Evolutionary conservation across 164 flowering plant genomes (phyloP).

Genomic region (Litsea cubeba): DNA sequence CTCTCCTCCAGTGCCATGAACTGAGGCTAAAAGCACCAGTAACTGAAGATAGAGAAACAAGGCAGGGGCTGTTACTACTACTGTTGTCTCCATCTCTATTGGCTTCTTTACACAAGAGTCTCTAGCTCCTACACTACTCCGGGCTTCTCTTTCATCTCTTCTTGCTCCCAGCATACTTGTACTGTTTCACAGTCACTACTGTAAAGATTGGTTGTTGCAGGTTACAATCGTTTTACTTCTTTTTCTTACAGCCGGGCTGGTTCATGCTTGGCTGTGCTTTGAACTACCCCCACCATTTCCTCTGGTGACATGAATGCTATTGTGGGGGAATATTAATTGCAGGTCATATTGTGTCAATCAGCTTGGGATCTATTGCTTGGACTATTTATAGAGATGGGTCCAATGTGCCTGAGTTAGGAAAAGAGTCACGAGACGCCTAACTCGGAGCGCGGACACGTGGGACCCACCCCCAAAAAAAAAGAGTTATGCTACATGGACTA

Average conservation of each 20-base stretch:
- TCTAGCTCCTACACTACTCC: too few species aligned
- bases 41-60: conserved; percentile 4
- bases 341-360: background rate
- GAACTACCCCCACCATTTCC: background rate
- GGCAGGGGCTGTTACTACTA: background rate
- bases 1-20: background rate
- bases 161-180: too few species aligned
- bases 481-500: too few species aligned
- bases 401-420: too few species aligned
- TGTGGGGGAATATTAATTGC: background rate
- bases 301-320: background rate
- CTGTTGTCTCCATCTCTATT: too few species aligned
- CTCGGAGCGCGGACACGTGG: too few species aligned
- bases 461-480: too few species aligned
- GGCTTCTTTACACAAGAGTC: too few species aligned
- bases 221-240: background rate
- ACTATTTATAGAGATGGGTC: background rate
- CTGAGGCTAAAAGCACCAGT: background rate
- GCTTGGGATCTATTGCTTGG: background rate
- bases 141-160: too few species aligned
- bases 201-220: background rate
- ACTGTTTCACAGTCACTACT: too few species aligned
- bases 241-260: too few species aligned
- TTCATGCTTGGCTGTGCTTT: background rate
- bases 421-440: too few species aligned